Evolutionary conservation across 352 stramenopile genomes (phyloP).

Genomic region (Pythium rishiriense): DNA sequence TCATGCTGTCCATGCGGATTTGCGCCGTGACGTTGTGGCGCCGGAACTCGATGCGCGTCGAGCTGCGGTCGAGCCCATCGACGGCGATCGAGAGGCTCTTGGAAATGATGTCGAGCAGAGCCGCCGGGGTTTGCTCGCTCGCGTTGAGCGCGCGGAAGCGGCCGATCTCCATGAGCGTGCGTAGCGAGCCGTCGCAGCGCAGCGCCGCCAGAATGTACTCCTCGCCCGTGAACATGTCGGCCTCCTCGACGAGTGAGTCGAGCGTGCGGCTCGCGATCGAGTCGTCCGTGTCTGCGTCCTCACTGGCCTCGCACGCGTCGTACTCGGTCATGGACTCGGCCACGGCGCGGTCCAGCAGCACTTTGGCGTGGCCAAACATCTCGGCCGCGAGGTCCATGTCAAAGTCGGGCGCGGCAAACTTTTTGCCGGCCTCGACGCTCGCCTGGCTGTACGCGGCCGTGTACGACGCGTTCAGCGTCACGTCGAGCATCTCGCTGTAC

Average conservation of each 20-base stretch:
- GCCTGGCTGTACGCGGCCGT: slow-evolving; percentile 3
- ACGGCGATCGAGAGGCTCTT: slow-evolving; percentile 2
- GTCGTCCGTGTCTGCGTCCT: background rate
- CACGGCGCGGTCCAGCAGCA: slow-evolving; percentile 10
- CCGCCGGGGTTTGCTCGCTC: background rate
- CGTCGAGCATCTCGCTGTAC: slow-evolving; percentile 38
- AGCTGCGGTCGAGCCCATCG: background rate
- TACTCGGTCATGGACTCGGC: slow-evolving; percentile 13
- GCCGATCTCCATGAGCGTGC: slow-evolving; percentile 11
- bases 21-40: slow-evolving; percentile 17
- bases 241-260: background rate
- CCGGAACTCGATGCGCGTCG: background rate
- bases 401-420: background rate
- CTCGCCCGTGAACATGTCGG: background rate
- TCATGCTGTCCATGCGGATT: slow-evolving; percentile 19
- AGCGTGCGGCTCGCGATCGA: background rate
- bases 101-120: background rate
- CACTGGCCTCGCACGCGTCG: background rate
- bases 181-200: background rate
- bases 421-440: background rate
- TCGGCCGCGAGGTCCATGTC: slow-evolving; percentile 8
- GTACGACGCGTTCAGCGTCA: slow-evolving; percentile 12
- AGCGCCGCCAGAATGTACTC: background rate
- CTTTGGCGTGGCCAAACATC: slow-evolving; percentile 5
- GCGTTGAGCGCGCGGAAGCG: background rate